Evolutionary conservation across 164 flowering plant genomes (phyloP).

Genomic region (Umbellularia californica): DNA sequence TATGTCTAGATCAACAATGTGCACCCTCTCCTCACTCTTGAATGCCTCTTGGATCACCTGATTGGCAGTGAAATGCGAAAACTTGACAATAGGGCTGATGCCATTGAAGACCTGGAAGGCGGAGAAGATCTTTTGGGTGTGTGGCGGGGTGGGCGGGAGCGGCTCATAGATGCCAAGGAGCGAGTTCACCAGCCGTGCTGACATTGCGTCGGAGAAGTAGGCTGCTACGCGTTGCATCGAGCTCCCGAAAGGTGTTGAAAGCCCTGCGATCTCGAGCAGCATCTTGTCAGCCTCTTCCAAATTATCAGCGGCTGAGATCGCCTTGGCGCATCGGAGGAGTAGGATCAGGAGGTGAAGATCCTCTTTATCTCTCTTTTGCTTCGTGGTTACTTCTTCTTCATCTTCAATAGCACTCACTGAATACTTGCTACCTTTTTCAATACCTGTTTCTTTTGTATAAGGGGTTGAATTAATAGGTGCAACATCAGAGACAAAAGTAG

Average conservation of each 20-base stretch:
- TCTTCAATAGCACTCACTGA: conserved; percentile 20
- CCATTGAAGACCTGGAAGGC: conserved; percentile 98
- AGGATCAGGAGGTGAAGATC: conserved; percentile 83
- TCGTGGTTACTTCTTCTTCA: conserved; percentile 35
- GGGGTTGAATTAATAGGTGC: too few species aligned
- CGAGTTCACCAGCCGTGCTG: conserved; percentile 72
- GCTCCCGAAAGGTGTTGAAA: conserved; percentile 89
- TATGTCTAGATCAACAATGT: conserved; percentile 91
- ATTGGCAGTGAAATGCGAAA: conserved; percentile 96
- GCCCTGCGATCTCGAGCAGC: conserved; percentile 75
- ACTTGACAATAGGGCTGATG: conserved; percentile 90
- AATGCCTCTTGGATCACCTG: conserved; percentile 96
- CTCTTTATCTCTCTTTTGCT: conserved; percentile 72
- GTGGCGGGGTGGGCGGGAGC: conserved; percentile 35
- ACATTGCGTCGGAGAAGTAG: conserved; percentile 97
- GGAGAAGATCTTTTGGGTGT: conserved; percentile 59
- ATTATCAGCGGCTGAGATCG: conserved; percentile 64
- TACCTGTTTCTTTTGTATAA: neutral
- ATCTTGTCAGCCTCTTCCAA: conserved; percentile 76
- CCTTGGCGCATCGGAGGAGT: conserved; percentile 91
- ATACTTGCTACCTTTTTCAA: neutral
- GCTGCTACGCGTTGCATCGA: conserved; percentile 96
- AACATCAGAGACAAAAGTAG: neutral
- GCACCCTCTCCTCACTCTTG: conserved; percentile 89
- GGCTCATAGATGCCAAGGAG: conserved; percentile 68